A percentile compares a stretch with the other conserved stretches of the same genome.
phyloP scores from a whole-genome alignment of 2,329 filamentous ascomycete genomes.

The Celoporthe dispersa region DNA sequence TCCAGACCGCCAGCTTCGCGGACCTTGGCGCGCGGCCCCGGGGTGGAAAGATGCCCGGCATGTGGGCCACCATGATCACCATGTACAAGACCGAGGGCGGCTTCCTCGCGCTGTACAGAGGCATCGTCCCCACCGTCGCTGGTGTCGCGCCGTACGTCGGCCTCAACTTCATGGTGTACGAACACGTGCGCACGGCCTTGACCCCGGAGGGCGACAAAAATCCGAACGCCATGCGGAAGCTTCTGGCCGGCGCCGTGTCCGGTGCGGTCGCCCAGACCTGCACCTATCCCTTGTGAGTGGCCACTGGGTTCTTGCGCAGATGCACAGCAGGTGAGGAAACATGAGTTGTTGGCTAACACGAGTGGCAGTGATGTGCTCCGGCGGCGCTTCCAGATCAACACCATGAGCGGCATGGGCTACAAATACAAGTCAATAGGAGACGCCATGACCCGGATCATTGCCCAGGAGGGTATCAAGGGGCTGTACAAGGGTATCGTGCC shows the following conservation, averaged over 20 bases:
- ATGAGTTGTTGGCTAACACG: conserved; percentile 32
- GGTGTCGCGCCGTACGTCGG: conserved; percentile 97
- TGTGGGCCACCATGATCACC: conserved; percentile 79
- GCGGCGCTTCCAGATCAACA: conserved; percentile 96
- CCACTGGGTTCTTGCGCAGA: background rate
- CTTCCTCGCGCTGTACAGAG: conserved; percentile 82
- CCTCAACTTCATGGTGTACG: conserved; percentile 98
- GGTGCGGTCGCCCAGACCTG: conserved; percentile 95
- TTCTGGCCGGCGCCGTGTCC: conserved; percentile 90
- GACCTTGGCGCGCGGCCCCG: conserved; percentile 67
- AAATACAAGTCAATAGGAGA: conserved; percentile 88
- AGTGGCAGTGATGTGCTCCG: conserved; percentile 79
- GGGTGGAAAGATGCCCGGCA: conserved; percentile 75
- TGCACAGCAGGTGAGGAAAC: background rate
- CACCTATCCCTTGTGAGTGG: conserved; percentile 92
- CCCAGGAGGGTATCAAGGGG: conserved; percentile 81
- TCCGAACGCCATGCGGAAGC: conserved; percentile 77
- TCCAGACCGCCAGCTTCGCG: conserved; percentile 96
- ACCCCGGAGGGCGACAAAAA: conserved; percentile 88
- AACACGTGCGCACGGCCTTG: conserved; percentile 80
- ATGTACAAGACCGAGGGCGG: conserved; percentile 97
- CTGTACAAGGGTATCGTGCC: conserved; percentile 96
- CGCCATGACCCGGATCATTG: conserved; percentile 79
- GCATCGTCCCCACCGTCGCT: conserved; percentile 90
- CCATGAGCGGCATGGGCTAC: conserved; percentile 98